Evolutionary conservation across 2,329 filamentous ascomycete species (phyloP), one percentile per base, ranked within the genome.

Genomic region (Cryphonectria parasitica): DNA sequence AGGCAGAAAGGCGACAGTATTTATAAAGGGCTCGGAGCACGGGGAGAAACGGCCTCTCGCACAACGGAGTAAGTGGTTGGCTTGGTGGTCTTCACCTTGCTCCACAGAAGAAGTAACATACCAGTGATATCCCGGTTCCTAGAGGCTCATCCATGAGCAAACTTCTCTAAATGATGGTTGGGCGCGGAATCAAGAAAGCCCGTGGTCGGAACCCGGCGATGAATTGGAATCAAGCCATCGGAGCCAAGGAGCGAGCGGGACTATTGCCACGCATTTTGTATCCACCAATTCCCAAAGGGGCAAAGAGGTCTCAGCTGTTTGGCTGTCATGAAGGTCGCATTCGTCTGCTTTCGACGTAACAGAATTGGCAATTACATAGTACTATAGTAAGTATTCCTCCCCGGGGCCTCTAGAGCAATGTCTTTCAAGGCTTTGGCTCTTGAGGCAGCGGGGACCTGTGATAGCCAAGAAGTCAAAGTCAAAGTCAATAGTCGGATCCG

Each of bases 401-500:
- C 28, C 54, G 28, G 28, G 54, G 25, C 28, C 28, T n/a, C 28
- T 28, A 5, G 54, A 28, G 25, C 25, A 58, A 58, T 58, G 54
- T 25, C 54, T 34, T 17, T 58, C 54, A 28, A 28, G 54, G 28
- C 54, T 11, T 31, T 34, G 25, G 28, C 28, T 8, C 54, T 8
- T 17, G 7, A 17, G 28, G 25, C 54, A 31, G 54, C 28, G 28
- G 54, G 15, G n/a, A 15, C 10, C 11, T 11, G n/a, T 54, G 49
- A 54, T 54, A 15, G 11, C 52, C 52, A 56, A 25, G 34, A 28
- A 28, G 52, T 56, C 52, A 22, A 58, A 58, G 28, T 58, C 25
- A 34, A 28, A 28, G 45, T n/a, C 43, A 11, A 39, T 8, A 39
- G 52, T 71, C 69, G 66, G 69, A 62, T 61, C 66, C 66, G 66